Percentiles rank a stretch among this genome's conserved stretches.
phyloP scores from a whole-genome alignment of 495 filamentous ascomycete species.

The Neurospora sp. region DNA sequence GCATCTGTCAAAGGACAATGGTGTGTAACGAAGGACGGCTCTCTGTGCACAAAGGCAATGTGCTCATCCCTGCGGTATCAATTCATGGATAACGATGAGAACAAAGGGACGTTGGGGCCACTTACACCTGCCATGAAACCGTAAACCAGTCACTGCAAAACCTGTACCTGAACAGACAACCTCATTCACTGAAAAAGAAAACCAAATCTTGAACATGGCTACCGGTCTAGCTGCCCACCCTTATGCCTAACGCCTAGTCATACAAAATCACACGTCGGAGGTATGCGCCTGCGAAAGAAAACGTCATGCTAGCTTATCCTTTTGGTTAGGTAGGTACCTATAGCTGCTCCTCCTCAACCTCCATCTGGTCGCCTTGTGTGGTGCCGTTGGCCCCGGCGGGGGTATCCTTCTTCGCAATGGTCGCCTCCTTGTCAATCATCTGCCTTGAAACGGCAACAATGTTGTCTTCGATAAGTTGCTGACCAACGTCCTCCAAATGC shows the following conservation, averaged over 20 bases:
- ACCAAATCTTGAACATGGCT: constrained; percentile 11
- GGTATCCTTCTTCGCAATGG: constrained; percentile 43
- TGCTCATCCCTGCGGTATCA: neutral
- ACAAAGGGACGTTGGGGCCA: neutral
- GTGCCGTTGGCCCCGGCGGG: constrained; percentile 36
- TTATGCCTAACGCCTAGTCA: constrained; percentile 23
- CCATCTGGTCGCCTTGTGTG: constrained; percentile 45
- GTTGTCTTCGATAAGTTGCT: constrained; percentile 95
- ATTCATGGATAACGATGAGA: neutral
- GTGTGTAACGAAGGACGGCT: neutral
- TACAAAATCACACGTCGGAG: constrained; percentile 12
- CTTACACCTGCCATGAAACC: neutral
- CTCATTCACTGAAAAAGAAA: neutral
- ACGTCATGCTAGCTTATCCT: neutral
- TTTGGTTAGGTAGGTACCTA: constrained; percentile 9
- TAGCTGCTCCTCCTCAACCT: constrained; percentile 40
- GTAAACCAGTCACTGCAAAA: neutral
- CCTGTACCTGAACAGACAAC: neutral
- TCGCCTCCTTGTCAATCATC: constrained; percentile 99
- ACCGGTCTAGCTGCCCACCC: constrained; percentile 15
- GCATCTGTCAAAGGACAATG: neutral
- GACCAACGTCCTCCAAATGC: constrained; percentile 92
- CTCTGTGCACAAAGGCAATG: neutral
- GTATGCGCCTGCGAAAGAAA: neutral
- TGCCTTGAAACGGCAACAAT: constrained; percentile 92